These are phyloP conservation scores for Entoloma clypeatum DNA, from an alignment of 1,284 basidiomycete species.

Conservation along the genomic window DNA sequence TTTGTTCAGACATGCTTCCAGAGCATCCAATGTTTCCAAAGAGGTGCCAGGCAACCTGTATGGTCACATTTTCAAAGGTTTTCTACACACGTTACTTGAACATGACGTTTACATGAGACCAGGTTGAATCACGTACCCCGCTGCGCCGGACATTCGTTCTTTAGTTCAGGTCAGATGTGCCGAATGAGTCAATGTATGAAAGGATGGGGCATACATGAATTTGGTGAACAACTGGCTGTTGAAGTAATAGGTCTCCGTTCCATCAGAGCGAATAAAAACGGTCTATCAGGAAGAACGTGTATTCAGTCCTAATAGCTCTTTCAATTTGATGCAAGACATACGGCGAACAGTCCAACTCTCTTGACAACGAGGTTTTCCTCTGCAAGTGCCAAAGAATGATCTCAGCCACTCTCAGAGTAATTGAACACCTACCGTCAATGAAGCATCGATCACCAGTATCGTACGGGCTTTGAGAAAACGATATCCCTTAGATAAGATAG, in stretches of 20 bases:
- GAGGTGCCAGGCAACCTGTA: conserved; percentile 77
- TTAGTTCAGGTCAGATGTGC: conserved; percentile 6
- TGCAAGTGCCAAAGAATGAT: conserved; percentile 17
- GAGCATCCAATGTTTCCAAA: conserved; percentile 60
- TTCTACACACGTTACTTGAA: conserved; percentile 38
- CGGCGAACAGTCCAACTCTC: conserved; percentile 72
- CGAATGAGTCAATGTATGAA: conserved; percentile 1
- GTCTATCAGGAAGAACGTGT: conserved; percentile 43
- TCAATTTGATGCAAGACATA: conserved; percentile 25
- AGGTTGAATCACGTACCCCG: conserved; percentile 37
- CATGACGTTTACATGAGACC: conserved; percentile 1
- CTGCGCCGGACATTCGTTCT: conserved; percentile 71
- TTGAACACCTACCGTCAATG: conserved; percentile 48
- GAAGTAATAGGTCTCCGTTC: conserved; percentile 74
- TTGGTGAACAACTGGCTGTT: conserved; percentile 70
- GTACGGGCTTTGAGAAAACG: conserved; percentile 49
- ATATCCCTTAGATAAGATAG: conserved; percentile 18
- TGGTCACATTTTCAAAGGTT: conserved; percentile 60
- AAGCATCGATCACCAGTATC: conserved; percentile 76
- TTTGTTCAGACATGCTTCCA: conserved; percentile 61
- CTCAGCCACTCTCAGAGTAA: conserved; percentile 2
- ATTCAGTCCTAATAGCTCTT: conserved; percentile 11
- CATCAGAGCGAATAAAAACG: conserved; percentile 62
- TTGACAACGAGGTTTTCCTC: conserved; percentile 71
- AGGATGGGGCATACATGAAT: conserved; percentile 53